phyloP scores from a whole-genome alignment of 2,329 filamentous ascomycete genomes.

The Aspergillus hiratsukae region DNA sequence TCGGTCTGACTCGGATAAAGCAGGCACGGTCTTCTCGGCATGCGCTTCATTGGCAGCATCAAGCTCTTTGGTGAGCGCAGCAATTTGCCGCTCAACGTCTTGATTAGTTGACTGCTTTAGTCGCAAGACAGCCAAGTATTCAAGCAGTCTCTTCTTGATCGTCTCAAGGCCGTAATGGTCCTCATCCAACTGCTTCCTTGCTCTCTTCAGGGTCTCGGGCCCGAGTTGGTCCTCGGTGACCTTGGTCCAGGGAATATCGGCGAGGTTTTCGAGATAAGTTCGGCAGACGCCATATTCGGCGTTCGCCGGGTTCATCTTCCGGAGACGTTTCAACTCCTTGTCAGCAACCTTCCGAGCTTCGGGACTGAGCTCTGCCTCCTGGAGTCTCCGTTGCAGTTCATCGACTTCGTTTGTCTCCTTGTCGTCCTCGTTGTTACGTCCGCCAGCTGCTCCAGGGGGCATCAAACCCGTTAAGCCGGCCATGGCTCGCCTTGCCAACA shows the following conservation, averaged over 20 bases:
- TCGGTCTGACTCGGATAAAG: conserved; percentile 43
- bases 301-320: conserved; percentile 94
- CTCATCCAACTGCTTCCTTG: conserved; percentile 85
- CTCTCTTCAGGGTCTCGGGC: conserved; percentile 69
- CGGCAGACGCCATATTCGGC: conserved; percentile 92
- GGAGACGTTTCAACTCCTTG: conserved; percentile 77
- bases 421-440: conserved; percentile 56
- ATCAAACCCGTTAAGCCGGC: conserved; percentile 37
- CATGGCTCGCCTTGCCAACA: conserved; percentile 43
- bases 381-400: conserved; percentile 81
- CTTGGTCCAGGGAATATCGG: conserved; percentile 89
- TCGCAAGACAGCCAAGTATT: conserved; percentile 93
- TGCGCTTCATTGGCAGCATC: conserved; percentile 31
- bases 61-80: conserved; percentile 47
- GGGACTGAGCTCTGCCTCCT: conserved; percentile 72
- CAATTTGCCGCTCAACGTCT: conserved; percentile 73
- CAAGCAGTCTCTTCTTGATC: conserved; percentile 92
- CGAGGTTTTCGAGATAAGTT: conserved; percentile 88
- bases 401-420: conserved; percentile 87
- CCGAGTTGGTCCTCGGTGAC: conserved; percentile 82
- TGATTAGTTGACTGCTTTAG: conserved; percentile 89
- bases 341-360: conserved; percentile 90
- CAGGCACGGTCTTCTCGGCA: conserved; percentile 56
- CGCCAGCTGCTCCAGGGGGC: conserved; percentile 40
- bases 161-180: conserved; percentile 96